Evolutionary conservation across 441 rosid genomes (phyloP), one percentile per base, ranked within the genome.

Genomic region (Mallotus japonicus): DNA sequence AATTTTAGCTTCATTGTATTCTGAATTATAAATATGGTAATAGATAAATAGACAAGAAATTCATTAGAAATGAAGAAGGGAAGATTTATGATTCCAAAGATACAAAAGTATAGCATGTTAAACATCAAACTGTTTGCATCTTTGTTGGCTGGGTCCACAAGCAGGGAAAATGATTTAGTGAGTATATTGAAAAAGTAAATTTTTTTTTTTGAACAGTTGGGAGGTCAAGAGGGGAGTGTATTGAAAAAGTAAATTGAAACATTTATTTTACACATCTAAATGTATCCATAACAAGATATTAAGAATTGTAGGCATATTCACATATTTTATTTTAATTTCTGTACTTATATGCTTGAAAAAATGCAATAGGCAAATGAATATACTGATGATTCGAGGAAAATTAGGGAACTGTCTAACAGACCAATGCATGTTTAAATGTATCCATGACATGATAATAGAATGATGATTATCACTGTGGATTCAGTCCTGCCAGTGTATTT

Each of bases 61-160:
- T 6, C 50, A 24, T 28, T 47, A 15, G 22, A 66, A 24, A 42
- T 22, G 64, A 40, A 47, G 13, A 20, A 51, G 47, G 37, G 37
- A 40, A 34, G 13, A 37, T 34, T 53, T 28, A 19, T 44, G 9
- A 19, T 32, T 19, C 10, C 5, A 19, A 62, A 11, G 37, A 16
- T n/a, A 71, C 34, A 71, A 49, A 37, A 60, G 47, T 62, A 49
- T 50, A 32, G 13, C 16, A 34, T 34, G 70, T 54, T 10, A 64
- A 54, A 54, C 54, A 24, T 24, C 11, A 34, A 64, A 64, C 0
- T 10, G 11, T 16, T 14, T 28, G 56, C 55, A 46, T 9, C 65
- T 57, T 57, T 8, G 8, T 42, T 66, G 64, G 32, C 40, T 66
- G 64, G 32, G 51, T 28, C n/a, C n/a, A 32, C 24, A 40, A 58